Evolutionary conservation across 2,329 filamentous ascomycete genomes (phyloP), one percentile per base, ranked within the genome.

Genomic region (Lomentospora prolificans): DNA sequence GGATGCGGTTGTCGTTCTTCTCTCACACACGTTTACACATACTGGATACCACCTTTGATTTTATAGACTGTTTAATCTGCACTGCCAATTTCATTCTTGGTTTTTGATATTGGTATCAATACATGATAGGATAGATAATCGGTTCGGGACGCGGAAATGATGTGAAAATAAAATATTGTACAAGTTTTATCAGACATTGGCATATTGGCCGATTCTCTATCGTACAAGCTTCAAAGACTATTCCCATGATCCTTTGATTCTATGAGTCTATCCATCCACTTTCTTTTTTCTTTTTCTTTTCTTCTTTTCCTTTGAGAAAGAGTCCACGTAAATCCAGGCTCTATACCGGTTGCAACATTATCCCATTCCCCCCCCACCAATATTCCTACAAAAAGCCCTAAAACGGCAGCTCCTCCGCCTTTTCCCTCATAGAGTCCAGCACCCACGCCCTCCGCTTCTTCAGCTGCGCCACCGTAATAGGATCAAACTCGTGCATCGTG

Each of bases 101-200:
- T 48, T 48, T 48, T 48, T 9, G 9, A 39, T 39, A 39, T n/a
- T 9, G 33, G n/a, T 39, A 39, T 39, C 9, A 39, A 39, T 39
- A 39, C n/a, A 39, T 39, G 9, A 39, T 39, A 39, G 33, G 9
- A 39, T n/a, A 39, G 61, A 50, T 59, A 64, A 10, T 67, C 79
- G 1, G 76, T 75, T 7, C 75, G 77, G 9, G n/a, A 39, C 33
- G 33, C 33, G n/a, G n/a, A n/a, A n/a, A n/a, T n/a, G n/a, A n/a
- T n/a, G n/a, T n/a, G n/a, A n/a, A n/a, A n/a, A n/a, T n/a, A n/a
- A n/a, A n/a, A n/a, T n/a, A n/a, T n/a, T n/a, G n/a, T n/a, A n/a
- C n/a, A n/a, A n/a, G n/a, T n/a, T n/a, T n/a, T n/a, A n/a, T n/a
- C n/a, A n/a, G n/a, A n/a, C n/a, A n/a, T n/a, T n/a, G n/a, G n/a